A percentile compares a stretch with the other conserved stretches of the same genome.
Evolutionary conservation across 139 green algal genomes (phyloP).

Genomic region (Micractinium sp.): DNA sequence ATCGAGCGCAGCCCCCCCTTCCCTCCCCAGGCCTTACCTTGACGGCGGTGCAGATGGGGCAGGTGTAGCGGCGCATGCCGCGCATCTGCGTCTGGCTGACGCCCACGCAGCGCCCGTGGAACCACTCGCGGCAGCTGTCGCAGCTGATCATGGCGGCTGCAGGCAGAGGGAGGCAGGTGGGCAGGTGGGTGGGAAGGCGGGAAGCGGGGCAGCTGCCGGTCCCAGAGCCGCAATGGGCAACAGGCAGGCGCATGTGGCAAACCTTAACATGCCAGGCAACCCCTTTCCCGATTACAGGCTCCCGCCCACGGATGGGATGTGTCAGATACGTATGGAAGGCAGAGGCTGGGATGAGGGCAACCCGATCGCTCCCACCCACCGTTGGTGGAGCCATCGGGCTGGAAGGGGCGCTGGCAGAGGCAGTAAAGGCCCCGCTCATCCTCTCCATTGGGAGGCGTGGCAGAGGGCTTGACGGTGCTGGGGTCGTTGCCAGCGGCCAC

Average conservation of each 20-base stretch:
- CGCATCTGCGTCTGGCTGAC: constrained; percentile 49
- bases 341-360: no score
- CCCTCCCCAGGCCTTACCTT: background rate
- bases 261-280: no score
- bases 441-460: background rate
- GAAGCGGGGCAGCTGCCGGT: background rate
- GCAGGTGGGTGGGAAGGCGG: background rate
- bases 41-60: constrained; percentile 71
- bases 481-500: constrained; percentile 8
- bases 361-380: background rate
- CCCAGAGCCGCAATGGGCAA: no score
- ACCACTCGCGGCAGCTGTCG: constrained; percentile 78
- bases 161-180: background rate
- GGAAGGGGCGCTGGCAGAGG: constrained; percentile 69
- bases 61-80: constrained; percentile 57
- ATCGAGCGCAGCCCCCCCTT: no score
- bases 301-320: no score
- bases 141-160: constrained; percentile 66
- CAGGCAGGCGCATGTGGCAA: no score
- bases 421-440: constrained; percentile 63
- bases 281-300: no score
- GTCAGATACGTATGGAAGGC: no score
- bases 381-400: constrained; percentile 18
- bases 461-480: background rate
- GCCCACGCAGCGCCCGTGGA: constrained; percentile 73